Evolutionary conservation across 164 flowering plant genomes (phyloP).

Genomic region (Vitis amurensis): DNA sequence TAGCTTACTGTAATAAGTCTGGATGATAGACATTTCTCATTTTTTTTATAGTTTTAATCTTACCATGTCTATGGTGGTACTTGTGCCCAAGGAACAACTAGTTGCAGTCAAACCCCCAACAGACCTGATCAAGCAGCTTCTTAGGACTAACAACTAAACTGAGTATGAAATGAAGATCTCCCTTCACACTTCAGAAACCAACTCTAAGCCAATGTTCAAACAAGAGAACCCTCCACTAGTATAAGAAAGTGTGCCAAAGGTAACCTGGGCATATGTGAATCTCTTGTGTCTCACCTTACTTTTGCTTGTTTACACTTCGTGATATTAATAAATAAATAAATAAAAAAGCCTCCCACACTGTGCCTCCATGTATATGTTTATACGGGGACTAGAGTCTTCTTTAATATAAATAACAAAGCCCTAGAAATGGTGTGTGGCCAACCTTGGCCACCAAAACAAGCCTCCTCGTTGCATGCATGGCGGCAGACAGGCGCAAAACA

Average conservation of each 20-base stretch:
- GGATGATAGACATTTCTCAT: too few species aligned
- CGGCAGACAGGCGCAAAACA: constrained; percentile 38
- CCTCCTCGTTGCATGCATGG: constrained; percentile 62
- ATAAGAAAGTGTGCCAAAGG: constrained; percentile 6
- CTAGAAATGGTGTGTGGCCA: constrained; percentile 29
- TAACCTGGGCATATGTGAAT: constrained; percentile 6
- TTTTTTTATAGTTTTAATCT: too few species aligned
- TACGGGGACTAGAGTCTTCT: constrained; percentile 7
- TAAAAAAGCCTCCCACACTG: background rate
- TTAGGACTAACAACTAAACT: background rate
- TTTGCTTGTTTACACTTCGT: background rate
- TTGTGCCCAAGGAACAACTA: background rate
- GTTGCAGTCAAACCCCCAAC: constrained; percentile 3
- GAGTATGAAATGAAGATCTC: background rate
- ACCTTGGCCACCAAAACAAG: constrained; percentile 27
- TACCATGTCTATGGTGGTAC: background rate
- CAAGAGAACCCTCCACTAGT: constrained; percentile 1
- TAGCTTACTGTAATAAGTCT: too few species aligned
- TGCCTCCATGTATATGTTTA: background rate
- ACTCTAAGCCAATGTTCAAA: background rate
- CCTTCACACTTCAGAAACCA: background rate
- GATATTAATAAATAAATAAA: background rate
- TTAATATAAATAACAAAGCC: constrained; percentile 20
- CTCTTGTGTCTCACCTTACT: background rate
- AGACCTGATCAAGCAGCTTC: background rate